Percentiles rank a stretch among this genome's conserved stretches.
Evolutionary conservation across 257 asterid genomes (phyloP).

Genomic region (Solanum paucissectum): DNA sequence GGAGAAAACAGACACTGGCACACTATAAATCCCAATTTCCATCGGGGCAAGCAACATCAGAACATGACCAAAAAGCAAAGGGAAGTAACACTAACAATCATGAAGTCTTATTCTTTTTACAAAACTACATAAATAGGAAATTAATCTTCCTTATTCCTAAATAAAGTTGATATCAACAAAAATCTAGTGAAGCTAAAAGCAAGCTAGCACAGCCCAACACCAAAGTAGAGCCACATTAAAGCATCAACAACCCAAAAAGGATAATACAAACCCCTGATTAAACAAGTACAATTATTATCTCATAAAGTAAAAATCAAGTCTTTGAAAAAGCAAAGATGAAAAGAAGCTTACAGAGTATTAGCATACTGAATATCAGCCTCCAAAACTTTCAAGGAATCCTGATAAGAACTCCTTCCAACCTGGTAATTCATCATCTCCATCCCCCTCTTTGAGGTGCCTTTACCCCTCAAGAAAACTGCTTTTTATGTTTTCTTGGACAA

Average conservation of each 20-base stretch:
- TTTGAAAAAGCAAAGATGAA: background rate
- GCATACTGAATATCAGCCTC: conserved; percentile 84
- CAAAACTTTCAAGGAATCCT: conserved; percentile 55
- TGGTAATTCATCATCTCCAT: conserved; percentile 70
- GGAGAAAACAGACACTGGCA: background rate
- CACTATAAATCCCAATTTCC: background rate
- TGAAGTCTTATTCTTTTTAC: background rate
- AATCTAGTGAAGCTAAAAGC: background rate
- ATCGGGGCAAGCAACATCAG: background rate
- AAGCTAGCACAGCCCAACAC: background rate
- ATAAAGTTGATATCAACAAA: background rate
- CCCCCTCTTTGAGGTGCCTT: background rate
- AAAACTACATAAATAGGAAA: background rate
- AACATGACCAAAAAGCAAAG: background rate
- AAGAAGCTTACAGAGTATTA: conserved; percentile 55
- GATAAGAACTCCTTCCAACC: conserved; percentile 49
- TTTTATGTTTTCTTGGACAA: conserved; percentile 4
- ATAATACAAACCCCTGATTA: background rate
- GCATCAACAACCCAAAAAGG: background rate
- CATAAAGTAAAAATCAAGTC: background rate
- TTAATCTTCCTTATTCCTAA: background rate
- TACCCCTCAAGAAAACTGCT: conserved; percentile 7
- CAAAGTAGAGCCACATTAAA: background rate
- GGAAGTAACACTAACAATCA: background rate
- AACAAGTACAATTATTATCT: background rate